Conservation (phyloP, 257 asterid genomes). For the Gentiana dahurica region DNA sequence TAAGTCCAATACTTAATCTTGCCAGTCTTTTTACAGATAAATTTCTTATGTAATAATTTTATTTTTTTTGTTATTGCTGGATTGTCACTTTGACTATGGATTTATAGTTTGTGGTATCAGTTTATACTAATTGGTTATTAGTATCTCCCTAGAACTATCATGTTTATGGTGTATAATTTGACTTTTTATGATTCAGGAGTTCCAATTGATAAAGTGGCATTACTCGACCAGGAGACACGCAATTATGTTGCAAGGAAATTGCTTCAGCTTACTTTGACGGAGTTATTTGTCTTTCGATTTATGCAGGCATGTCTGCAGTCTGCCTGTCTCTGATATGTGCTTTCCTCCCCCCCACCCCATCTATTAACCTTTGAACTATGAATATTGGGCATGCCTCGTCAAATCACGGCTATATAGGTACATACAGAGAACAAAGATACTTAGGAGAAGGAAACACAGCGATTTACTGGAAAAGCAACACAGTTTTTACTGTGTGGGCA, state of each 20-base stretch:
- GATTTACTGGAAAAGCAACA: too few species aligned
- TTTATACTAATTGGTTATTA: background rate
- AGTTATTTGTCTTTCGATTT: conserved; percentile 71
- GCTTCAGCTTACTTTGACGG: conserved; percentile 81
- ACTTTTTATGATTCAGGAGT: conserved; percentile 39
- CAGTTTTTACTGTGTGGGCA: too few species aligned
- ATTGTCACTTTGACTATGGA: background rate
- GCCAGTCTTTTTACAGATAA: conserved; percentile 1
- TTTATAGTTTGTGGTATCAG: background rate
- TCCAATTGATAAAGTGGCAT: conserved; percentile 83
- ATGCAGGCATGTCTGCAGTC: conserved; percentile 68
- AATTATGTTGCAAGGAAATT: conserved; percentile 72
- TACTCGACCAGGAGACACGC: conserved; percentile 69
- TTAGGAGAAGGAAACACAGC: too few species aligned
- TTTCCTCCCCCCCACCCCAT: background rate
- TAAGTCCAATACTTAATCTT: conserved; percentile 23
- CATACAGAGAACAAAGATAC: too few species aligned
- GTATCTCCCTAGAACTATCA: background rate
- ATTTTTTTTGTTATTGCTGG: background rate
- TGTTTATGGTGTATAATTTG: background rate
- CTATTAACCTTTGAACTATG: too few species aligned
- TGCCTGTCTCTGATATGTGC: conserved; percentile 4
- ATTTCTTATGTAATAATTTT: background rate
- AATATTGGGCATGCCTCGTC: too few species aligned
- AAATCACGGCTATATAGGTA: too few species aligned